Evolutionary conservation across 2,329 filamentous ascomycete species (phyloP).

Genomic region (Penicillium hordei): DNA sequence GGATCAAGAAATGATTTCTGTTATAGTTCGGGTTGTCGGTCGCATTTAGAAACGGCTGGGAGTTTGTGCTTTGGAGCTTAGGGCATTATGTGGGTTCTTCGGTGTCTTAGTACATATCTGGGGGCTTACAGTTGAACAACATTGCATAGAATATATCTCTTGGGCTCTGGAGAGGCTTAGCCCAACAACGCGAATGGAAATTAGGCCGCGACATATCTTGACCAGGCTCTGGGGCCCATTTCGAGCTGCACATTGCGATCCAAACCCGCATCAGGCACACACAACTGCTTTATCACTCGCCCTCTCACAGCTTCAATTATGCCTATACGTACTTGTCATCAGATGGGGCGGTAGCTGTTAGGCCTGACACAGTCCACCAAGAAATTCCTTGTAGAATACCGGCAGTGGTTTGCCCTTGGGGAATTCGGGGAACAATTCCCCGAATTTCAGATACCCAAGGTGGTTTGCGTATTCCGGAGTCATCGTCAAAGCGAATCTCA

Average conservation of each 20-base stretch:
- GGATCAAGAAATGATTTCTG: slow-evolving; percentile 65
- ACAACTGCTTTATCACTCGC: not conserved
- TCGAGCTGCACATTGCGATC: not conserved
- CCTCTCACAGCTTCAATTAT: not conserved
- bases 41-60: not conserved
- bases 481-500: no score
- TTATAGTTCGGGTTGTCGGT: no score
- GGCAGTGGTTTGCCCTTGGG: not conserved
- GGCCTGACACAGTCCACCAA: not conserved
- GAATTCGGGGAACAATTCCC: not conserved
- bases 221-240: not conserved
- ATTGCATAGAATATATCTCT: not conserved
- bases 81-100: not conserved
- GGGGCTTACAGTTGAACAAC: not conserved
- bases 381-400: not conserved
- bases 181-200: not conserved
- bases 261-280: not conserved
- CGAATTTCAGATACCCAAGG: not conserved
- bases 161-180: not conserved
- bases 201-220: not conserved
- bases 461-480: no score
- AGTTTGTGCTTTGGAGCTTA: not conserved
- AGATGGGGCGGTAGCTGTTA: not conserved
- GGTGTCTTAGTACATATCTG: not conserved
- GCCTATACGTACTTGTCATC: not conserved